These are phyloP conservation scores for Yamadazyma triangularis DNA, from an alignment of 1,139 yeast species.

Conservation along the genomic window DNA sequence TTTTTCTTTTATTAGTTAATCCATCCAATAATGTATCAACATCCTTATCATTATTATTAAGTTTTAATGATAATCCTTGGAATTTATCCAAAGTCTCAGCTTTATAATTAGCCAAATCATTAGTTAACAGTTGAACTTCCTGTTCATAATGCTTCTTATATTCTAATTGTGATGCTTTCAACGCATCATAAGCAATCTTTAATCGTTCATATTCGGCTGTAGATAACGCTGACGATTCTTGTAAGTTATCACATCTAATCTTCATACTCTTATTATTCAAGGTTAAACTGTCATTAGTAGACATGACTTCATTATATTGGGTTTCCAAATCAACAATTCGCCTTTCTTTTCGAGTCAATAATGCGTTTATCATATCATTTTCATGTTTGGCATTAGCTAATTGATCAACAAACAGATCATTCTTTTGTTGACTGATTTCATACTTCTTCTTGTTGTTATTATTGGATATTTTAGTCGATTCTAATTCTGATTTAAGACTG, in stretches of 20 bases:
- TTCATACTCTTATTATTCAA: conserved; percentile 47
- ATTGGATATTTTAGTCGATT: conserved; percentile 32
- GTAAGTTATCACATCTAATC: conserved; percentile 44
- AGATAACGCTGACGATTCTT: conserved; percentile 42
- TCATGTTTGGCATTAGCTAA: conserved; percentile 68
- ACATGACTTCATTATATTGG: conserved; percentile 44
- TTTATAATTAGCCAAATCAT: conserved; percentile 34
- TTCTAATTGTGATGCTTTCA: conserved; percentile 52
- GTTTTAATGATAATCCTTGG: conserved; percentile 22
- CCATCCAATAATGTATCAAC: conserved; percentile 41
- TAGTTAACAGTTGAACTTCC: conserved; percentile 24
- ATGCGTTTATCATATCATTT: conserved; percentile 60
- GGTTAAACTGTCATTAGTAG: conserved; percentile 41
- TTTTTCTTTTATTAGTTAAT: conserved; percentile 35
- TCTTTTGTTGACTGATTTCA: conserved; percentile 42
- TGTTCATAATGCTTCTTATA: conserved; percentile 49
- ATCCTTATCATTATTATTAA: conserved; percentile 40
- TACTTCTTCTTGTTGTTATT: conserved; percentile 46
- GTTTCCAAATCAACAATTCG: conserved; percentile 58
- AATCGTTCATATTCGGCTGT: conserved; percentile 54
- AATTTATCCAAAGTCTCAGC: conserved; percentile 27
- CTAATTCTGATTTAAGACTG: conserved; percentile 48
- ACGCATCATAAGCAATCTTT: conserved; percentile 59
- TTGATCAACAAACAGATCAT: conserved; percentile 61
- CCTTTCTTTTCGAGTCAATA: conserved; percentile 61